Evolutionary conservation across 139 green algal genomes (phyloP), one percentile per base, ranked within the genome.

Genomic region (Ettlia oleoabundans): DNA sequence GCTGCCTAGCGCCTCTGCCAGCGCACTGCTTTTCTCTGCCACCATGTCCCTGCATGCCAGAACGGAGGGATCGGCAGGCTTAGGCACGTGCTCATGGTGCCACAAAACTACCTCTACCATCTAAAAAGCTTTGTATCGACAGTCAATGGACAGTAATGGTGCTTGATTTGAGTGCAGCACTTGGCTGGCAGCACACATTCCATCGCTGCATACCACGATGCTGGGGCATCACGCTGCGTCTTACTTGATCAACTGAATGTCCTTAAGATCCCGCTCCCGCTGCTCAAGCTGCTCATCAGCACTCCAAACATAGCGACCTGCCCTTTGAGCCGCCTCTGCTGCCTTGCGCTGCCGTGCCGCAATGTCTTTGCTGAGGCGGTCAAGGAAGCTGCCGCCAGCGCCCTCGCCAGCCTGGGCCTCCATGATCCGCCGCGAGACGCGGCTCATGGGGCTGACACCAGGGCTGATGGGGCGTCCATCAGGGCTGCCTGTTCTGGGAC

Each of bases 301-400:
- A 22, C 33, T 64, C 52, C 83, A 37, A n/a, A 6, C 18, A 21
- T 68, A 80, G 1, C 53, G 41, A 42, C 76, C 81, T 41, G 55
- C 73, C 35, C 64, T 79, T 4, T 53, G n/a, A 3, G 58, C 61
- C 19, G 64, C 47, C 35, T 79, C 76, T 53, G 74, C 69, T 3
- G 30, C 35, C 9, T 69, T 76, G 30, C 38, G 41, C 81, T 92
- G 42, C 6, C 90, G 70, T 65, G 80, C 82, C n/a, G 70, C 78
- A 26, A 86, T 32, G 73, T 92, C 90, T 19, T 75, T 84, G 32
- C 84, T 63, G 28, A 93, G 86, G 41, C 90, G 82, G 18, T 91
- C 85, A 66, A 93, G 69, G 78, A 93, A 93, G 35, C 13, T 43
- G 52, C 65, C 71, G 24, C 47, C 37, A 24, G 24, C 26, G 24